Evolutionary conservation across 1,284 basidiomycete genomes (phyloP), one percentile per base, ranked within the genome.

Genomic region (Irpex sp.): DNA sequence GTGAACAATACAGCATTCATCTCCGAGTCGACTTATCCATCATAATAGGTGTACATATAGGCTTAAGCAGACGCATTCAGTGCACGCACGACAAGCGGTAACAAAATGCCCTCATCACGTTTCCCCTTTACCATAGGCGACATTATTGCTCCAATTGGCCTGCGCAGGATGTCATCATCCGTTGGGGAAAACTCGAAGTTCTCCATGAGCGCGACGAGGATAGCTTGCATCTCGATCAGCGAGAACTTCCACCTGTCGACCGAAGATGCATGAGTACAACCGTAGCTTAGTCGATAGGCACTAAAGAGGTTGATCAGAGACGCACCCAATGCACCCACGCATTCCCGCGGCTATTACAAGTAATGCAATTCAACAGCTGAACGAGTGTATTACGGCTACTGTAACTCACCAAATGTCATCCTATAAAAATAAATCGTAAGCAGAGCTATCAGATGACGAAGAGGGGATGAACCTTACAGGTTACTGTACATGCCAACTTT

Each of bases 101-200:
- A 51, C 48, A 66, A 61, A 5, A 69, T 59, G 26, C 70, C 70
- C 40, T 70, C 69, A 1, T 58, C 34, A 60, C 65, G 62, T 31
- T 56, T 49, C 5, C 69, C 69, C 6, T 69, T 62, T 38, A 71
- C 62, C 64, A 66, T 67, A 3, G 68, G 68, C 51, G 68, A 67
- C 56, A 71, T 66, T 6, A 66, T 64, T 34, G 38, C 38, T 4
- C 65, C 68, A 5, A 66, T 59, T 4, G 68, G 66, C 11, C 68
- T 51, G 57, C 68, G 67, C 44, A 67, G 62, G 36, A 71, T 67
- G 31, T 71, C 69, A 7, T 68, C 49, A 17, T 64, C 65, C 7
- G 59, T 63, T 11, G 59, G 61, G 5, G 38, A 17, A 57, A 69
- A 69, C 5, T 52, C 54, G 26, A 62, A 64, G 36, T 69, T 37